Evolutionary conservation across 768 basidiomycete species (phyloP).

Genomic region (Boletus sp.): DNA sequence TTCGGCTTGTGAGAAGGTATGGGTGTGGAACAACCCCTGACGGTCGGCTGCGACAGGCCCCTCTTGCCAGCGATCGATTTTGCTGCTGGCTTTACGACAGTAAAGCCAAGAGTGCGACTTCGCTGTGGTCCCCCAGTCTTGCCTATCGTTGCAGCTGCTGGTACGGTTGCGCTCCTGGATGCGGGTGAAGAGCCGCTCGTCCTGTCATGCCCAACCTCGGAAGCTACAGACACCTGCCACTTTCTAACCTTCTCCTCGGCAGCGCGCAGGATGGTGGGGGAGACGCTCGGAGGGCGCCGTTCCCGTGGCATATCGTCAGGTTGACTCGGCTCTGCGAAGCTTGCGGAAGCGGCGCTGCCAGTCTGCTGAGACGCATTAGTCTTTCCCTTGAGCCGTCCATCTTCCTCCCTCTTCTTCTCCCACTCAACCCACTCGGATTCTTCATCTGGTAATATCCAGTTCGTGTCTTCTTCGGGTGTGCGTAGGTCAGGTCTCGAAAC

Average conservation of each 20-base stretch:
- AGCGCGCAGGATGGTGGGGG: slow-evolving; percentile 26
- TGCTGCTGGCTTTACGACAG: slow-evolving; percentile 41
- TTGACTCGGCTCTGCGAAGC: not conserved
- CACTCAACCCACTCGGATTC: slow-evolving; percentile 51
- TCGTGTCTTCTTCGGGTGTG: slow-evolving; percentile 23
- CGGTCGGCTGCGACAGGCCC: not conserved
- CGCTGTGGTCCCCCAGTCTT: slow-evolving; percentile 18
- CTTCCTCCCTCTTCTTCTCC: slow-evolving; percentile 36
- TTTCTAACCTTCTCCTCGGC: slow-evolving; percentile 36
- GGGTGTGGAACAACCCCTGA: slow-evolving; percentile 7
- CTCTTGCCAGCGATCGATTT: slow-evolving; percentile 25
- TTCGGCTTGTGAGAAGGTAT: slow-evolving; percentile 11
- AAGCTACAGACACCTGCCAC: slow-evolving; percentile 34
- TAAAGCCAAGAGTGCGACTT: slow-evolving; percentile 38
- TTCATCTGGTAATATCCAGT: slow-evolving; percentile 42
- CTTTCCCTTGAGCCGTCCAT: slow-evolving; percentile 16
- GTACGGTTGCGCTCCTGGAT: slow-evolving; percentile 5
- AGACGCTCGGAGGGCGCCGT: slow-evolving; percentile 11
- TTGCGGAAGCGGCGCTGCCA: not conserved
- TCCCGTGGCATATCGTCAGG: slow-evolving; percentile 1
- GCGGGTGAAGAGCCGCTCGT: not conserved
- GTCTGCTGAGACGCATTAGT: slow-evolving; percentile 12
- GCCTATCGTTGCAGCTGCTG: slow-evolving; percentile 10
- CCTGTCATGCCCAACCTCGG: slow-evolving; percentile 16
- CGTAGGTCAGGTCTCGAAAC: slow-evolving; percentile 22